Evolutionary conservation across 176 grass and related monocot genomes (phyloP).

Genomic region (Guadua angustifolia): DNA sequence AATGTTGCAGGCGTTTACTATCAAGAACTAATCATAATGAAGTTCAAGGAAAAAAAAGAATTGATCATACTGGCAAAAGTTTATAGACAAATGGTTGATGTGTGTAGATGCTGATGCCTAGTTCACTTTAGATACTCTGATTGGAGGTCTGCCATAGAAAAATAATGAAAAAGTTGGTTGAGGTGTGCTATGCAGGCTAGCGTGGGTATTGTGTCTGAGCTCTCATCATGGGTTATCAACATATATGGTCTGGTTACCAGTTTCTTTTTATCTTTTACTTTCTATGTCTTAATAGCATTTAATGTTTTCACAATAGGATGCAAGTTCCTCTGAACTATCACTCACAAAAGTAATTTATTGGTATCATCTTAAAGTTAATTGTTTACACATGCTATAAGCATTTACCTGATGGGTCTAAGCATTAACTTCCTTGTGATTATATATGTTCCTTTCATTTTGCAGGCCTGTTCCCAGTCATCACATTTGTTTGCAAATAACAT

Average conservation of each 20-base stretch:
- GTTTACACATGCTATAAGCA: conserved; percentile 22
- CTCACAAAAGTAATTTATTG: conserved; percentile 16
- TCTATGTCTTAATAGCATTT: conserved; percentile 32
- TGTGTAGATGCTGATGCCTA: conserved; percentile 20
- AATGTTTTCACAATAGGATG: conserved; percentile 9
- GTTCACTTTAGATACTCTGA: conserved; percentile 34
- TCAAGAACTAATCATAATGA: neutral
- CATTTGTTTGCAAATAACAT: conserved; percentile 99
- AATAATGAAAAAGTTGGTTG: conserved; percentile 26
- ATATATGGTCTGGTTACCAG: neutral
- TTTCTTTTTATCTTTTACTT: conserved; percentile 24
- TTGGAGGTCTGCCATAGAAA: conserved; percentile 13
- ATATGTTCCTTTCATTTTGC: conserved; percentile 42
- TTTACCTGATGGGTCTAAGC: conserved; percentile 24
- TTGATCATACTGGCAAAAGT: conserved; percentile 3
- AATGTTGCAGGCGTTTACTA: conserved; percentile 7
- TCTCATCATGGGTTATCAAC: neutral
- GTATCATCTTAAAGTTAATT: conserved; percentile 26
- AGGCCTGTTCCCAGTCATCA: conserved; percentile 93
- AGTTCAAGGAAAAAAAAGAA: neutral
- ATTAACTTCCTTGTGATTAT: conserved; percentile 40
- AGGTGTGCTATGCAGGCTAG: conserved; percentile 13
- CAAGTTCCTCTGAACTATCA: conserved; percentile 21
- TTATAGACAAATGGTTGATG: conserved; percentile 5
- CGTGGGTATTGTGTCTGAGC: conserved; percentile 17